These are phyloP conservation scores for Plasmopara viticola DNA, from an alignment of 352 stramenopile genomes.

Conservation along the genomic window DNA sequence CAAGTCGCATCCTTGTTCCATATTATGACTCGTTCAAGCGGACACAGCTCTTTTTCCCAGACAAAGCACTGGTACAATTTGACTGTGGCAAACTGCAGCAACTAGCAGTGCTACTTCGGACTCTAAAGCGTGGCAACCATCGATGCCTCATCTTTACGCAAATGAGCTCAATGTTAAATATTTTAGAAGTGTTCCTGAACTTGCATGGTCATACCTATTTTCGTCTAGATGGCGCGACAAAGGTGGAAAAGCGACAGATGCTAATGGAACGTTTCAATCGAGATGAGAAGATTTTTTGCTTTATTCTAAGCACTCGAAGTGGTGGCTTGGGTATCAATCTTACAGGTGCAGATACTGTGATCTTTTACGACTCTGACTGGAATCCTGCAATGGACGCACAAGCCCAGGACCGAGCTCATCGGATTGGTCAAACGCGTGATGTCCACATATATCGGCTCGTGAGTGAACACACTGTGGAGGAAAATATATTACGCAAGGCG, in stretches of 20 bases:
- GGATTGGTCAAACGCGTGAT: conserved; percentile 97
- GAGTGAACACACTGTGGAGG: conserved; percentile 96
- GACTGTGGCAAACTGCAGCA: conserved; percentile 93
- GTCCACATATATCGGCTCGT: conserved; percentile 99
- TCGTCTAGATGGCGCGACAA: conserved; percentile 95
- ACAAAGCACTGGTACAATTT: conserved; percentile 97
- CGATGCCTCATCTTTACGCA: conserved; percentile 95
- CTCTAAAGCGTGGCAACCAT: conserved; percentile 93
- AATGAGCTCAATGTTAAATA: conserved; percentile 99
- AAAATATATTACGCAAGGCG: conserved; percentile 99
- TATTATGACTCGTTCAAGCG: conserved; percentile 66
- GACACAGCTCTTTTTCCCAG: conserved; percentile 93
- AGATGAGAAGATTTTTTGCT: conserved; percentile 96
- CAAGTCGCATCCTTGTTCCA: conserved; percentile 28
- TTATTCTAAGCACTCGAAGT: conserved; percentile 97
- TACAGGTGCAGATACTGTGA: conserved; percentile 93
- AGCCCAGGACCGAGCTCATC: conserved; percentile 95
- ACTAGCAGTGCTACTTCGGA: conserved; percentile 87
- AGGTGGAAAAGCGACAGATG: conserved; percentile 92
- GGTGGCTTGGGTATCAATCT: conserved; percentile 98
- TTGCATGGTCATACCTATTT: conserved; percentile 97
- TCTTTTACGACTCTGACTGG: conserved; percentile 93
- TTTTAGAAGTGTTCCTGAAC: conserved; percentile 98
- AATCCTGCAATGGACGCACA: conserved; percentile 92
- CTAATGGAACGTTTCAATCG: conserved; percentile 99